Percentiles rank a stretch among this genome's conserved stretches.
Conservation (phyloP, 2,329 filamentous ascomycete species). For the Fusarium sp. region DNA sequence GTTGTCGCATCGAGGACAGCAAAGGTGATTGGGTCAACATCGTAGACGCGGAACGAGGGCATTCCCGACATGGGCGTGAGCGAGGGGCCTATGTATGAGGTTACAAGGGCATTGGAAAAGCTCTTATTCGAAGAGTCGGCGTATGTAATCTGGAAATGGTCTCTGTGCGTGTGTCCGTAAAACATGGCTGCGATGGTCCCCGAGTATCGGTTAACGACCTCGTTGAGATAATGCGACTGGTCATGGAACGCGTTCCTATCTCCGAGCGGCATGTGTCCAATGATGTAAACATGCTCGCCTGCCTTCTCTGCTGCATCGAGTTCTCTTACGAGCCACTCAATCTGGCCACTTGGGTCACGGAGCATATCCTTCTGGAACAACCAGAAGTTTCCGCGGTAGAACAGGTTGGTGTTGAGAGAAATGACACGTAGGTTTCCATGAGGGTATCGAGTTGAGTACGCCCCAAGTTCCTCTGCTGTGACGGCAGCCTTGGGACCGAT, state of each 20-base stretch:
- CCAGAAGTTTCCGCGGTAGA: constrained; percentile 70
- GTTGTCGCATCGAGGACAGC: constrained; percentile 65
- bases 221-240: constrained; percentile 64
- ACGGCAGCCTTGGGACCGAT: constrained; percentile 51
- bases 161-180: constrained; percentile 68
- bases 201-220: constrained; percentile 65
- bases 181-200: constrained; percentile 67
- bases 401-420: constrained; percentile 70
- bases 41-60: constrained; percentile 69
- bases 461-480: constrained; percentile 56
- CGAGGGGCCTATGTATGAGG: constrained; percentile 67
- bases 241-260: constrained; percentile 64
- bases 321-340: constrained; percentile 66
- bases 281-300: constrained; percentile 66
- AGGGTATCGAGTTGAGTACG: constrained; percentile 61
- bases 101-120: constrained; percentile 58
- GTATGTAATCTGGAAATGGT: constrained; percentile 69
- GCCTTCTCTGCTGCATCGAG: constrained; percentile 65
- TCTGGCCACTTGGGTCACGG: constrained; percentile 63
- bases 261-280: constrained; percentile 68
- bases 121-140: constrained; percentile 57
- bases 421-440: constrained; percentile 65
- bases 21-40: constrained; percentile 68
- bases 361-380: constrained; percentile 64
- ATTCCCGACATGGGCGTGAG: constrained; percentile 67